Evolutionary conservation across 768 basidiomycete species (phyloP), one percentile per base, ranked within the genome.

Genomic region (Ramaria sp.): DNA sequence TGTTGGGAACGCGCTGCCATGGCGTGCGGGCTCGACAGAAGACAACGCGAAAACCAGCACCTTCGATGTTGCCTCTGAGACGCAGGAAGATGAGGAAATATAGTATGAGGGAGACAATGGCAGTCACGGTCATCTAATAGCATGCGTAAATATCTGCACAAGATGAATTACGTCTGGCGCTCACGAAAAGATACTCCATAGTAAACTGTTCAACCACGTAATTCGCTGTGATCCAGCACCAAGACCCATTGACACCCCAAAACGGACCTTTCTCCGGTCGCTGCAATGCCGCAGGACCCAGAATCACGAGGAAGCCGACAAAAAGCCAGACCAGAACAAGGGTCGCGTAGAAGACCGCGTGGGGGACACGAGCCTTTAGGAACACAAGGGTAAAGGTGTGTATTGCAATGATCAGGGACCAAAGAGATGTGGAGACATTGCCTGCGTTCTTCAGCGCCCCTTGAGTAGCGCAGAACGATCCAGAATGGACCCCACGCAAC

Each of bases 221-320:
- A 20, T 64, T 64, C 15, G 71, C 69, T 9, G 76, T 68, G 24
- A 82, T 81, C 78, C 78, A 80, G 61, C 77, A 76, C 76, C 76
- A 81, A 60, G 75, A 73, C 2, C 76, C 78, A 0, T 75, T 73
- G 43, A 80, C 73, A 1, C 72, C 76, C 61, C 73, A 79, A 62
- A 78, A 82, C 4, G 78, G 75, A 4, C 75, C 77, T 13, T 65
- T 59, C 15, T 67, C 59, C 58, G 59, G 27, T 30, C 19, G 9
- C 27, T 37, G 11, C 60, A 66, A 57, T 72, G 63, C 0, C 61
- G 70, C 39, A 72, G 78, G 78, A 2, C 79, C 80, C 27, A 71
- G 63, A 19, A 74, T 71, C 5, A 78, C 72, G 13, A 80, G 65
- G 11, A 71, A 60, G 10, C 64, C 72, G 30, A 78, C 71, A 12